Evolutionary conservation across 805 yeast species (phyloP), one percentile per base, ranked within the genome.

Genomic region (Nakazawaea siamensis): DNA sequence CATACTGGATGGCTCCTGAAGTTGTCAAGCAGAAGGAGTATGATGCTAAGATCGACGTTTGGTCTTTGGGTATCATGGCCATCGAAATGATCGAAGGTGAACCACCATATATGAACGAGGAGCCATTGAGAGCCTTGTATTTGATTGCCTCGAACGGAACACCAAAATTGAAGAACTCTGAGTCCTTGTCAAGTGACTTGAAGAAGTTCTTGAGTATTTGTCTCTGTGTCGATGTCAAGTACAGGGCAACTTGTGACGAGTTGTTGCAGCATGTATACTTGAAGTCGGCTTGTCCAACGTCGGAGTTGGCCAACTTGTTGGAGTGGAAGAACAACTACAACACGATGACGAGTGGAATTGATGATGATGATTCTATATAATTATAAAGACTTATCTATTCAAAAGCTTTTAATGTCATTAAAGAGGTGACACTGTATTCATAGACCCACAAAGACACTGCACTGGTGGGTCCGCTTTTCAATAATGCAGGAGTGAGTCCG

Each of bases 1-100:
- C 99, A 11, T 92, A 92, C 56, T 92, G 99, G 99, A 92, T 92
- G 99, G 99, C 99, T 0, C 99, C 99, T 1, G 99, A 92, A 57
- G 96, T 92, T 35, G 96, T 92, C 18, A 76, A 88, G 14, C 76
- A 94, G 47, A 88, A 87, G 55, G 96, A 88, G 52, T 92, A 92
- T 53, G 98, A 94, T 24, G 92, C 94, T 31, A 88, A 92, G 54
- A 95, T 92, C 29, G 99, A 92, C 60, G 80, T 92, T 33, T 92
- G 99, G 99, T 86, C 96, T 6, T 62, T 92, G 43, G 98, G 99
- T 45, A 92, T 92, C 45, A 92, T 92, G 97, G 79, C 85, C 15
- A 92, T 92, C 50, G 99, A 92, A 60, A 90, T 92, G 97, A 85
- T 92, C 46, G 98, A 92, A 59, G 96, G 97, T 18, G 98, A 92